A percentile compares a stretch with the other conserved stretches of the same genome.
Evolutionary conservation across 208 protist species (phyloP).

Genomic region (Trypanosoma conorhini): DNA sequence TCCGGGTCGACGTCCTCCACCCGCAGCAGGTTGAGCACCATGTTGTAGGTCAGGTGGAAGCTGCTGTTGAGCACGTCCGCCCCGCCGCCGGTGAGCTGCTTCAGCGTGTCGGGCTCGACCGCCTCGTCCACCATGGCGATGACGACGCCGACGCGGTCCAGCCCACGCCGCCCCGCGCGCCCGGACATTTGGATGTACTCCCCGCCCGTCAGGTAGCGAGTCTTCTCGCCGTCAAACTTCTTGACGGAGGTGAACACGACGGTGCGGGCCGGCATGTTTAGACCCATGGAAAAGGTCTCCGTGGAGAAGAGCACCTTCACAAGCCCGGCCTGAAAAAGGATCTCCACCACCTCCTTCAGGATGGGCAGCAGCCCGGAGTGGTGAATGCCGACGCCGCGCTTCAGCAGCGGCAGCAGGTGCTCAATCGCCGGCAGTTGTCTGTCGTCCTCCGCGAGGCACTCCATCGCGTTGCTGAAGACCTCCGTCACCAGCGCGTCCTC

Average conservation of each 20-base stretch:
- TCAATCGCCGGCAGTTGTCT: conserved; percentile 93
- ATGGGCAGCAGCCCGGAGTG: conserved; percentile 99
- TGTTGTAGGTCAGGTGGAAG: conserved; percentile 99
- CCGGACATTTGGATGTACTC: conserved; percentile 99
- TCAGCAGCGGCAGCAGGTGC: conserved; percentile 96
- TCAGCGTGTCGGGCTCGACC: conserved; percentile 95
- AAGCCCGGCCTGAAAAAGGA: conserved; percentile 99
- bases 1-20: conserved; percentile 98
- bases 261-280: conserved; percentile 99
- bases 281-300: conserved; percentile 99
- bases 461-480: conserved; percentile 97
- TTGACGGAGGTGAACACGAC: conserved; percentile 98
- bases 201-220: conserved; percentile 94
- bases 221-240: conserved; percentile 99
- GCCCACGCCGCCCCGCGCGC: conserved; percentile 99
- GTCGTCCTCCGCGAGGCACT: conserved; percentile 95
- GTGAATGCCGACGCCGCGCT: conserved; percentile 99
- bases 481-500: conserved; percentile 94
- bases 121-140: conserved; percentile 99
- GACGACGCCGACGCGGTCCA: conserved; percentile 98
- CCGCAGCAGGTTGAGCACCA: conserved; percentile 99
- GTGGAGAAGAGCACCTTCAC: conserved; percentile 99
- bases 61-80: conserved; percentile 94
- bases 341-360: conserved; percentile 99
- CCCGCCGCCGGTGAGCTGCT: conserved; percentile 93